Percentiles rank a stretch among this genome's conserved stretches.
These are phyloP conservation scores for Yamadazyma buinensis DNA, from an alignment of 1,139 yeast species.

Conservation along the genomic window DNA sequence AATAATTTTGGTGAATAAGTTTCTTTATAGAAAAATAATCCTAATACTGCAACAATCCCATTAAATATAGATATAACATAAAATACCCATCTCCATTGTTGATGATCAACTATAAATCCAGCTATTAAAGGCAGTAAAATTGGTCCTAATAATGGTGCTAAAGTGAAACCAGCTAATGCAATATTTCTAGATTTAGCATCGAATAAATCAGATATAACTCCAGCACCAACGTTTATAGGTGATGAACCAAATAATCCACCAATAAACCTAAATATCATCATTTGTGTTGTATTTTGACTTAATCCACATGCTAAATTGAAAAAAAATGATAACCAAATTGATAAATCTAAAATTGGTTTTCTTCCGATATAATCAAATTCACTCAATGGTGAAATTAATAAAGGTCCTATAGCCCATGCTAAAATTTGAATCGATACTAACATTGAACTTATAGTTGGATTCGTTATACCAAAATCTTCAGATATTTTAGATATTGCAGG, in stretches of 20 bases:
- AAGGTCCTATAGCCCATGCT: constrained; percentile 48
- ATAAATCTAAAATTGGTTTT: constrained; percentile 34
- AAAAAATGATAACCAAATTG: constrained; percentile 32
- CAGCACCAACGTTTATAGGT: constrained; percentile 44
- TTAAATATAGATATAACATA: constrained; percentile 41
- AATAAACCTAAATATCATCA: constrained; percentile 37
- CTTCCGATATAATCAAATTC: constrained; percentile 42
- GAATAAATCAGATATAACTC: constrained; percentile 36
- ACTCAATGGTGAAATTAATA: constrained; percentile 42
- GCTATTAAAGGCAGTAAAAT: constrained; percentile 57
- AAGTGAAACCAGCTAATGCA: constrained; percentile 41
- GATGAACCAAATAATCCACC: constrained; percentile 42
- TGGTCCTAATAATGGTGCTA: constrained; percentile 56
- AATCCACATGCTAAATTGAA: constrained; percentile 43
- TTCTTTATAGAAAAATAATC: constrained; percentile 34
- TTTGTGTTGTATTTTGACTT: constrained; percentile 34
- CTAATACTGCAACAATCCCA: constrained; percentile 34
- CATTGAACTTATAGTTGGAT: constrained; percentile 31
- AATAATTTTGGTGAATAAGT: constrained; percentile 41
- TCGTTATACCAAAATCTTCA: constrained; percentile 29
- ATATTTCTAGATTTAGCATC: constrained; percentile 35
- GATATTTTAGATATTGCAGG: constrained; percentile 39
- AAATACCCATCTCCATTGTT: constrained; percentile 44
- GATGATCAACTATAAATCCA: constrained; percentile 50
- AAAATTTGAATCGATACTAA: constrained; percentile 42